Percentiles rank a stretch among this genome's conserved stretches.
These are phyloP conservation scores for Themeda triandra DNA, from an alignment of 176 grass and related monocot species.

Conservation along the genomic window DNA sequence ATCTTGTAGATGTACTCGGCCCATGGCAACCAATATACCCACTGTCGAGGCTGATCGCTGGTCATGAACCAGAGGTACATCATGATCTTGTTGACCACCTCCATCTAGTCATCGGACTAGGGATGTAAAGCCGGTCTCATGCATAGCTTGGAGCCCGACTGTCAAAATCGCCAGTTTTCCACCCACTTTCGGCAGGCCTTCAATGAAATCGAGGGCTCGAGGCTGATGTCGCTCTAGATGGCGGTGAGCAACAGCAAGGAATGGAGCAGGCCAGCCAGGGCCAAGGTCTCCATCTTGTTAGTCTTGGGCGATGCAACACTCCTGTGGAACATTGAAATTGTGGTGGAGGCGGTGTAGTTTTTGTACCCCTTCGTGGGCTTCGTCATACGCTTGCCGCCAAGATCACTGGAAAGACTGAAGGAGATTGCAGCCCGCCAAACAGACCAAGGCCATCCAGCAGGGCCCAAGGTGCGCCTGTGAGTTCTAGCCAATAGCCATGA, in stretches of 20 bases:
- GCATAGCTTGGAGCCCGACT: not conserved
- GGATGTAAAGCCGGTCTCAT: not conserved
- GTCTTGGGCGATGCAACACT: not conserved
- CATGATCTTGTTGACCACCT: not conserved
- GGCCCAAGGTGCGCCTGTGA: not conserved
- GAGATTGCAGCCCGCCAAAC: not conserved
- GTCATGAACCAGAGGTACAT: not conserved
- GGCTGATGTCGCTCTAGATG: not conserved
- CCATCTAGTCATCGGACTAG: not conserved
- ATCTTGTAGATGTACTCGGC: not conserved
- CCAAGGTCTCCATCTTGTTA: not conserved
- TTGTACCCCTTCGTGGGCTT: not conserved
- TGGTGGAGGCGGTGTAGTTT: not conserved
- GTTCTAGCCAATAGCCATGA: not conserved
- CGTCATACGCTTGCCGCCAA: not conserved
- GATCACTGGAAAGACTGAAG: not conserved
- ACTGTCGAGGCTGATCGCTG: not conserved
- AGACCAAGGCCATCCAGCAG: not conserved
- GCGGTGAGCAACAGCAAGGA: too few species aligned
- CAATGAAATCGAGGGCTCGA: not conserved
- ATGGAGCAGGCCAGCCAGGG: not conserved
- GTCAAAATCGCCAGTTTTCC: not conserved
- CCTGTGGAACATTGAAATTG: not conserved
- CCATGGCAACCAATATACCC: too few species aligned
- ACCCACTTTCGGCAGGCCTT: not conserved